A percentile compares a stretch with the other conserved stretches of the same genome.
These are phyloP conservation scores for Metschnikowia similis DNA, from an alignment of 805 yeast genomes.

Conservation along the genomic window DNA sequence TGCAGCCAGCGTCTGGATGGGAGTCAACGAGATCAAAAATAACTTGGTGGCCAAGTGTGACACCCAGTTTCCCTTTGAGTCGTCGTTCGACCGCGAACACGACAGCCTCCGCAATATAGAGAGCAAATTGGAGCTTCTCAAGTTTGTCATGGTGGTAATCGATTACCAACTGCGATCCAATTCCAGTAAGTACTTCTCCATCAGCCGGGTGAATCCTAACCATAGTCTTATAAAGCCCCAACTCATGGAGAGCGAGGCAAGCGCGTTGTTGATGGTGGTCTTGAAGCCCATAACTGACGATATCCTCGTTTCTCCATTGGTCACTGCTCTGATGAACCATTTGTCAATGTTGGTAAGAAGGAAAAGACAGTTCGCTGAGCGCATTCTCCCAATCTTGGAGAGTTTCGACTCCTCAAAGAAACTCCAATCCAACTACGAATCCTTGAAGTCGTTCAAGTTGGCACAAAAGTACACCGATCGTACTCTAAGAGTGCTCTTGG, in stretches of 20 bases:
- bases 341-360: conserved; percentile 58
- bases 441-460: conserved; percentile 47
- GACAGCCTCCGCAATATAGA: conserved; percentile 51
- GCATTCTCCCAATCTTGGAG: conserved; percentile 56
- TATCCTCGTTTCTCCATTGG: conserved; percentile 48
- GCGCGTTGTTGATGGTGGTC: conserved; percentile 57
- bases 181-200: conserved; percentile 38
- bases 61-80: conserved; percentile 48
- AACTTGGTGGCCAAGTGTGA: conserved; percentile 60
- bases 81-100: conserved; percentile 45
- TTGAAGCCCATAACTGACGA: conserved; percentile 54
- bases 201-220: conserved; percentile 45
- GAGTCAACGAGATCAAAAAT: conserved; percentile 51
- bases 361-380: conserved; percentile 57
- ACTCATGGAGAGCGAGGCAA: conserved; percentile 63
- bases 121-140: conserved; percentile 63
- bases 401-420: conserved; percentile 57
- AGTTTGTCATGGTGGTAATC: conserved; percentile 52
- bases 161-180: conserved; percentile 46
- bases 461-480: conserved; percentile 63
- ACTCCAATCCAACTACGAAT: conserved; percentile 46
- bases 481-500: conserved; percentile 42
- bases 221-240: conserved; percentile 62
- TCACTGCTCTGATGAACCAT: conserved; percentile 67
- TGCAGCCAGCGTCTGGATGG: conserved; percentile 46